phyloP scores from a whole-genome alignment of 768 basidiomycete genomes.

The Rhodosporidiobolus odoratus region DNA sequence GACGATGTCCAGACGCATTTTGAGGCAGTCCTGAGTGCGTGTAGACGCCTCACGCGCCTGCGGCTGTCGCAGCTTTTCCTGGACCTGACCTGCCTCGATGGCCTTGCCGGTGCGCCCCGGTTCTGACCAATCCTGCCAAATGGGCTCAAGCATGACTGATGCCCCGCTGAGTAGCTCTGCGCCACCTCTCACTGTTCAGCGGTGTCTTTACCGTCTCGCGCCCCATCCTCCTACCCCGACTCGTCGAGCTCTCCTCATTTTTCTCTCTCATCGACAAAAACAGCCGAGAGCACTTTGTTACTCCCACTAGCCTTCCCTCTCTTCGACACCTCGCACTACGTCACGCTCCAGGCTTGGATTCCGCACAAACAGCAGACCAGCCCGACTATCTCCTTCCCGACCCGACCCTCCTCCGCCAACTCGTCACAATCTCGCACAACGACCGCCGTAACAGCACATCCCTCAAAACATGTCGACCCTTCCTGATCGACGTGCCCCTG shows the following conservation, averaged over 20 bases:
- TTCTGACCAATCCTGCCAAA: too few relatives aligned
- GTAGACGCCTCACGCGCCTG: not conserved
- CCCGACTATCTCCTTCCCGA: not conserved
- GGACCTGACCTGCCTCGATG: not conserved
- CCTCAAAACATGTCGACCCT: not conserved
- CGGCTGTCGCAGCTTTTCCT: not conserved
- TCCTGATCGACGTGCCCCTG: not conserved
- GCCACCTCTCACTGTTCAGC: not conserved
- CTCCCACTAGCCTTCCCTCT: not conserved
- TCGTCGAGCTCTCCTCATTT: not conserved
- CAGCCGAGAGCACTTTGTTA: not conserved
- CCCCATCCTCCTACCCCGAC: not conserved
- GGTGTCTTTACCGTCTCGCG: not conserved
- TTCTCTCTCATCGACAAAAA: not conserved
- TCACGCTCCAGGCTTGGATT: not conserved
- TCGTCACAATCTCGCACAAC: not conserved
- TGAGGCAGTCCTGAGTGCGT: not conserved
- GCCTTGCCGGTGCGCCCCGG: not conserved
- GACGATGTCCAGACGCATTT: not conserved
- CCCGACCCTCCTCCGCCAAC: not conserved
- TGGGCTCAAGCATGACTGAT: too few relatives aligned
- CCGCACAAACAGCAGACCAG: not conserved
- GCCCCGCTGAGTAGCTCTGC: not conserved
- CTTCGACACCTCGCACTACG: not conserved
- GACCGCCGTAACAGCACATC: not conserved